Conservation (phyloP, 225 moss, liverwort and hornwort species). For the Pseudisothecium myosuroides region DNA sequence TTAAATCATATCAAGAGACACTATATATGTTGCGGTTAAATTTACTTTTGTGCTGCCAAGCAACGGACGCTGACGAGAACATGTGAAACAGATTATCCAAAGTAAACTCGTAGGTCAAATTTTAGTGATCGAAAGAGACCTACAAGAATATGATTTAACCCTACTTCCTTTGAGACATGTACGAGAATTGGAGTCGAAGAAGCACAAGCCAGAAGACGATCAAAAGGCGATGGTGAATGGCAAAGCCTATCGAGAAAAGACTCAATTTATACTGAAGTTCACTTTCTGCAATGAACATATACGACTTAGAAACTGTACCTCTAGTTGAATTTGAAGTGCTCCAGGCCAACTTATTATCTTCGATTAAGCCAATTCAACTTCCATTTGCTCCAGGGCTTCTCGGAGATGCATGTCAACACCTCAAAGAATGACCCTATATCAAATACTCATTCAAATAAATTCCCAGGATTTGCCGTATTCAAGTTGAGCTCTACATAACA, state of each 20-base stretch:
- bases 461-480: neutral
- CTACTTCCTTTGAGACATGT: neutral
- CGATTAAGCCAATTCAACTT: neutral
- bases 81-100: neutral
- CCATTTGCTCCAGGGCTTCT: neutral
- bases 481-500: neutral
- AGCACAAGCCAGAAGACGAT: neutral
- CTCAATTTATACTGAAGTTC: neutral
- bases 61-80: neutral
- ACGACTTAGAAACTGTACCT: neutral
- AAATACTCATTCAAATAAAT: neutral
- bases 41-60: neutral
- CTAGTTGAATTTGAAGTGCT: conserved; percentile 23
- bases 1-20: neutral
- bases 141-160: neutral
- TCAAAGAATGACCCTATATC: neutral
- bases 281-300: neutral
- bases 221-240: neutral
- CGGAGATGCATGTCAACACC: conserved; percentile 2
- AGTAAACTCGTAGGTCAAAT: neutral
- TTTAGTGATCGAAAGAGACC: neutral
- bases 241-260: neutral
- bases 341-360: neutral
- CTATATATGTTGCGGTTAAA: neutral
- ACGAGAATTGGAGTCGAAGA: neutral